Base-by-base conservation (phyloP, 2,329 filamentous ascomycete genomes). In the Penicillium sclerotigenum region DNA sequence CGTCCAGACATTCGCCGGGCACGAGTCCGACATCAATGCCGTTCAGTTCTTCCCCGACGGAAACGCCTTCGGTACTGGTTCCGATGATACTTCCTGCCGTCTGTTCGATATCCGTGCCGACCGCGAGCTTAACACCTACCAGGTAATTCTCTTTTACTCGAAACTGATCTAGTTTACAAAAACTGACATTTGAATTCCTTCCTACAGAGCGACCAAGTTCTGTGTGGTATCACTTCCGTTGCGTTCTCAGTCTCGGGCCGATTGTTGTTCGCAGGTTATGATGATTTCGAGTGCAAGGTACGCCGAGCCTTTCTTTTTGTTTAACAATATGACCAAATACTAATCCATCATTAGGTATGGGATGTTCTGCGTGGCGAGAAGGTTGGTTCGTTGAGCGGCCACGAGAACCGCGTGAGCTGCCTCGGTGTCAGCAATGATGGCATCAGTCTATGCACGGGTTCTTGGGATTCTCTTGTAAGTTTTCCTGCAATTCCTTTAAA, bases 271-370 rank as follows among this genome's bases (percentile, higher is more conserved):
- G 94, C 94, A 54, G 94, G 94, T 65, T 99, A 99, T 71, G 94
- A 99, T 71, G 94, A 99, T 73, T 99, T 96, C 70, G 94, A 99
- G 79, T 99, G 94, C 92, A 99, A 97, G 88, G 93, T 96, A 80
- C 70, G 85, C 68, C 26, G 40, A 18, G 5, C 28, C 16, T 8
- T 48, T n/a, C 9, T 8, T 16, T 22, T 10, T 3, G 1, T 4
- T 11, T n/a, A 7, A n/a, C 20, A 34, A 29, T 4, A 9, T 6
- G 51, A 29, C 5, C 13, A 28, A n/a, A 49, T n/a, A 29, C 60
- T 66, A 56, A 68, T 64, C 69, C 59, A 69, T 54, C 28, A 60
- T 54, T 55, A 97, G 93, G 94, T 97, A 59, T 99, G 94, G 94
- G 94, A 99, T 77, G 87, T 96, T 61, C 91, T 96, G 54, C 89